phyloP scores from a whole-genome alignment of 768 basidiomycete genomes.

The Leucocoprinus leucothites region DNA sequence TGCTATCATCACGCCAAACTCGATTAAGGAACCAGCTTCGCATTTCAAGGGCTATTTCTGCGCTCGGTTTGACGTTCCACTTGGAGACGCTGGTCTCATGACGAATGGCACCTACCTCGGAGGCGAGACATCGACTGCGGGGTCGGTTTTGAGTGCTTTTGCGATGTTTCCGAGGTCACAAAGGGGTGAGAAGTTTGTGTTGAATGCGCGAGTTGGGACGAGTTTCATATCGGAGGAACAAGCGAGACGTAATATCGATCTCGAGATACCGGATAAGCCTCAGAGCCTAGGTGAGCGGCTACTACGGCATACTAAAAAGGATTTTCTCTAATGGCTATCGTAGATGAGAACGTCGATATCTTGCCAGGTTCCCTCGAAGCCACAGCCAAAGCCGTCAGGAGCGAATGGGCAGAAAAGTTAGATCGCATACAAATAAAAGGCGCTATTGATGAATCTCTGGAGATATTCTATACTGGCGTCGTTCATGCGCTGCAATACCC shows the following conservation, averaged over 20 bases:
- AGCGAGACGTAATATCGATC: conserved; percentile 48
- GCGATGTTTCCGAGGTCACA: conserved; percentile 35
- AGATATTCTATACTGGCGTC: conserved; percentile 58
- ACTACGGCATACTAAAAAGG: background rate
- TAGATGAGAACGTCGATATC: background rate
- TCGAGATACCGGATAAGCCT: conserved; percentile 23
- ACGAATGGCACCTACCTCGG: conserved; percentile 17
- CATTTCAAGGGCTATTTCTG: conserved; percentile 56
- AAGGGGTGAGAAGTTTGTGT: conserved; percentile 16
- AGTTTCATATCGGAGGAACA: conserved; percentile 74
- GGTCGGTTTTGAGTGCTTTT: conserved; percentile 48
- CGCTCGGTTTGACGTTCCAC: conserved; percentile 45
- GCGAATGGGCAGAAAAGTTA: conserved; percentile 57
- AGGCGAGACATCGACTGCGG: conserved; percentile 24
- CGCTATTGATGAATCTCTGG: conserved; percentile 19
- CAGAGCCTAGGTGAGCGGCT: background rate
- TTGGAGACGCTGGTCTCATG: conserved; percentile 1
- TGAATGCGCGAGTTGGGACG: conserved; percentile 64
- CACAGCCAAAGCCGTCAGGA: conserved; percentile 45
- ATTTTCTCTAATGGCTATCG: background rate
- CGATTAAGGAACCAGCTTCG: conserved; percentile 30
- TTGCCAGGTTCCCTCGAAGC: conserved; percentile 37
- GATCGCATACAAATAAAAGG: conserved; percentile 42
- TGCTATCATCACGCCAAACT: conserved; percentile 54
- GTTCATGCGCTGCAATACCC: conserved; percentile 75